Base-by-base conservation (phyloP, 2,329 filamentous ascomycete species). In the Xylaria digitata region DNA sequence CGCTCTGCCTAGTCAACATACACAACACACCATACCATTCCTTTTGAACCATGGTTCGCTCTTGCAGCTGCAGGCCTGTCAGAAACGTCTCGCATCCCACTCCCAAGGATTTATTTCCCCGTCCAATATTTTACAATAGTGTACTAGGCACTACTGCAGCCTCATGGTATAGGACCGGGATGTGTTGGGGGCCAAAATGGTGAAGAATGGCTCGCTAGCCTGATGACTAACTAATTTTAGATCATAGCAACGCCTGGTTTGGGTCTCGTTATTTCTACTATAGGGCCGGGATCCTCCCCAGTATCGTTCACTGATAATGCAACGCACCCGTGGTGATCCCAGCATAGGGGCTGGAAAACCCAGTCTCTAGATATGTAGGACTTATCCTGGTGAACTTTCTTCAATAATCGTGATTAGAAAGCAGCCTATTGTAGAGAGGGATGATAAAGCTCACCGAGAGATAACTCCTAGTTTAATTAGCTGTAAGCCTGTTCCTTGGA, bases 381-480 rank as follows among this genome's bases (percentile, higher is more conserved):
- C n/a, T 53, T 53, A 9, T 37, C 30, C 49, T 53, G 30, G 37
- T 30, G n/a, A 53, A 53, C 37, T 30, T 30, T 21, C n/a, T 32
- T 30, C 11, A 37, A 53, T 37, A 6, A 53, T 53, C 8, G 13
- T 53, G 19, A 15, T 34, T 34, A 19, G 3, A 26, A 37, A 30
- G 13, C 1, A 19, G 37, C 37, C 11, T 40, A 40, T 40, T 5
- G 37, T 37, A 19, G 19, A n/a, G n/a, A n/a, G n/a, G n/a, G n/a
- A n/a, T n/a, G n/a, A 37, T 53, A 34, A 0, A 37, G n/a, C n/a
- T 37, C 7, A 34, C 32, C 17, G 17, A 52, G 3, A 26, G 13
- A 19, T 11, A n/a, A 15, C 23, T 50, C 8, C 8, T 37, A 37
- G 6, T 37, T 37, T 37, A 11, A 15, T 50, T 50, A 19, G n/a